Base-by-base conservation (phyloP, 805 yeast genomes). In the Suhomyces kilbournensis region DNA sequence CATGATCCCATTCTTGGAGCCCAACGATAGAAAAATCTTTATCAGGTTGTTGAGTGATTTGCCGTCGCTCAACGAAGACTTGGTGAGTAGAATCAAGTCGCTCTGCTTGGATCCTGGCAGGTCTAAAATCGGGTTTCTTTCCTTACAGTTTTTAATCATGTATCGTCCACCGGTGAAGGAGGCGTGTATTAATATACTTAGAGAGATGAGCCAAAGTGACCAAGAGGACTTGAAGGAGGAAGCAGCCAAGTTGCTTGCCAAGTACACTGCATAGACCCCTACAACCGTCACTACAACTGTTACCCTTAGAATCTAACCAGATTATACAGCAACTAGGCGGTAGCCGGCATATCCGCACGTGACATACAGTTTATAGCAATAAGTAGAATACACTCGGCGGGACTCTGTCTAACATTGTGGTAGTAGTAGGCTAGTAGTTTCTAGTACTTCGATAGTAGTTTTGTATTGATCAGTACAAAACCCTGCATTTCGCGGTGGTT, bases 101-200 rank as follows among this genome's bases (percentile, higher is more conserved):
- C 70, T 94, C 14, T 87, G 97, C 63, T 72, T 82, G 44, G 98
- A 94, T 65, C 98, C 98, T 0, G 86, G 82, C 20, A 81, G 97
- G 68, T 76, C 83, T 20, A 79, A 84, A 48, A 71, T 93, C 22
- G 99, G 98, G 0, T 83, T 89, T 60, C 85, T 90, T 60, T 83
- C 96, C 1, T 71, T 96, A 51, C 89, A 88, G 58, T 90, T 86
- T 62, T 70, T 94, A 55, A 82, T 92, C 50, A 88, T 90, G 93
- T 88, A 89, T 67, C 80, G 96, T 61, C 97, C 97, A 0, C 97
- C 98, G 0, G 90, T 82, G 26, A 81, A 85, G 54, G 74, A 66
- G 2, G 70, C 72, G 10, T 82, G 87, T 59, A 61, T 84, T 25
- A 71, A 69, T 3, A 71, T 84, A 3, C 69, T 85, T 48, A 67